A percentile compares a stretch with the other conserved stretches of the same genome.
These are phyloP conservation scores for Capronia coronata DNA, from an alignment of 2,329 filamentous ascomycete species.

Conservation along the genomic window DNA sequence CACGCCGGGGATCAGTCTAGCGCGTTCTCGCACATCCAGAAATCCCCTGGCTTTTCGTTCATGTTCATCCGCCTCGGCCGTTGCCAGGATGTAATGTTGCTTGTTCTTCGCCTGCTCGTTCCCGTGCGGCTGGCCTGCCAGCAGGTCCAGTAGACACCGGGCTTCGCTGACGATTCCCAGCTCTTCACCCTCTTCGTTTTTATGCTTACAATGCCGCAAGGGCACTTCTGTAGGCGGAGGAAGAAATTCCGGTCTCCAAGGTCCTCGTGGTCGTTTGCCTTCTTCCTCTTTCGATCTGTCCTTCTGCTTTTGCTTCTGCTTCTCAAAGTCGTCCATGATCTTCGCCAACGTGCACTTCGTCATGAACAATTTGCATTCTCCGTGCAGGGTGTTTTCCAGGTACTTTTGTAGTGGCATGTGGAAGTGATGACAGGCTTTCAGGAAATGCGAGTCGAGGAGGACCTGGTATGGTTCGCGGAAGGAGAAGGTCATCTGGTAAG, in stretches of 20 bases:
- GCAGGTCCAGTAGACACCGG: conserved; percentile 41
- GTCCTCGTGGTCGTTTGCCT: conserved; percentile 27
- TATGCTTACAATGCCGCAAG: conserved; percentile 44
- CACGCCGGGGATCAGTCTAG: conserved; percentile 42
- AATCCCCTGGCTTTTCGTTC: conserved; percentile 32
- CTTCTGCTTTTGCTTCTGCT: conserved; percentile 27
- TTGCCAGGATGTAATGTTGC: conserved; percentile 44
- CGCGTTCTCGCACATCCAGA: conserved; percentile 36
- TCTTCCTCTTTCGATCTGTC: conserved; percentile 22
- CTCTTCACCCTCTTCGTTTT: conserved; percentile 37
- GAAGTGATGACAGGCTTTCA: conserved; percentile 71
- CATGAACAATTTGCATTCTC: conserved; percentile 77
- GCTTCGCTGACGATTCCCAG: conserved; percentile 28
- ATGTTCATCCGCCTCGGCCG: conserved; percentile 35
- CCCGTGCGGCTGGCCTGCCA: conserved; percentile 30
- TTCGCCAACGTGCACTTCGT: conserved; percentile 57
- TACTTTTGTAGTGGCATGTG: conserved; percentile 81
- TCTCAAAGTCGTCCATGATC: conserved; percentile 36
- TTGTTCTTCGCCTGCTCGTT: conserved; percentile 40
- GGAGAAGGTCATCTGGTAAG: conserved; percentile 78
- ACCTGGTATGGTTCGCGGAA: conserved; percentile 95
- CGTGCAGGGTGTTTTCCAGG: conserved; percentile 76
- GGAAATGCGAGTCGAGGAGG: conserved; percentile 77
- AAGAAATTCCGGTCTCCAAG: conserved; percentile 37
- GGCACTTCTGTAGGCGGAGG: conserved; percentile 42